phyloP scores from a whole-genome alignment of 495 filamentous ascomycete species.

The Penicillium bialowiezense region DNA sequence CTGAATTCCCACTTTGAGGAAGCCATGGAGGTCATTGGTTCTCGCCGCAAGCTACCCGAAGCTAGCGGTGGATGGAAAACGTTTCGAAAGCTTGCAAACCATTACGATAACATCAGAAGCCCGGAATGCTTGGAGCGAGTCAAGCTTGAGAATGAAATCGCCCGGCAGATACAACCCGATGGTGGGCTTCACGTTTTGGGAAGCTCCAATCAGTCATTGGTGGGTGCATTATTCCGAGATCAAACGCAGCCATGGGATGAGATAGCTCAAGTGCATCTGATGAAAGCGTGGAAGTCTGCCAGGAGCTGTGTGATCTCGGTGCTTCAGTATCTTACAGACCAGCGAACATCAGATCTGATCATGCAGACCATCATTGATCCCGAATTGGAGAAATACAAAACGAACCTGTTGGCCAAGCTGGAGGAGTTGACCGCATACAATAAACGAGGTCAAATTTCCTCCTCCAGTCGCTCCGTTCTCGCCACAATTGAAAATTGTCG shows the following conservation, averaged over 20 bases:
- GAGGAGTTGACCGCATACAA: conserved; percentile 39
- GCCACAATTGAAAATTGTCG: conserved; percentile 24
- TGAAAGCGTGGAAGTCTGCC: conserved; percentile 19
- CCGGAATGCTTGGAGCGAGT: conserved; percentile 5
- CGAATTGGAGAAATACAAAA: conserved; percentile 28
- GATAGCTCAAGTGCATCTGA: conserved; percentile 25
- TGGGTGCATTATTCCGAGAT: conserved; percentile 42
- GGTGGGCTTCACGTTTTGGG: conserved; percentile 46
- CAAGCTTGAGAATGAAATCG: conserved; percentile 17
- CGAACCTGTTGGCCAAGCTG: conserved; percentile 35
- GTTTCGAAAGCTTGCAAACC: no score
- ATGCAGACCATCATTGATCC: conserved; percentile 22
- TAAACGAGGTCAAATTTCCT: conserved; percentile 43
- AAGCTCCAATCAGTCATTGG: conserved; percentile 40
- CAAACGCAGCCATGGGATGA: conserved; percentile 39
- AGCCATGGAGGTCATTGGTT: conserved; percentile 26
- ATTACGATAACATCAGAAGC: conserved; percentile 14
- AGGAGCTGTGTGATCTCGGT: conserved; percentile 27
- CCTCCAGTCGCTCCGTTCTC: conserved; percentile 38
- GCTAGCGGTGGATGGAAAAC: no score
- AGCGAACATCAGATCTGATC: conserved; percentile 29
- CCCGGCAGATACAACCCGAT: conserved; percentile 11
- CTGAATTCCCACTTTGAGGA: conserved; percentile 49
- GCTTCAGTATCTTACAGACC: conserved; percentile 22
- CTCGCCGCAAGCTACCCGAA: not conserved